Conservation (phyloP, 176 grass and related monocot species). For the Cenchrus purpureus region DNA sequence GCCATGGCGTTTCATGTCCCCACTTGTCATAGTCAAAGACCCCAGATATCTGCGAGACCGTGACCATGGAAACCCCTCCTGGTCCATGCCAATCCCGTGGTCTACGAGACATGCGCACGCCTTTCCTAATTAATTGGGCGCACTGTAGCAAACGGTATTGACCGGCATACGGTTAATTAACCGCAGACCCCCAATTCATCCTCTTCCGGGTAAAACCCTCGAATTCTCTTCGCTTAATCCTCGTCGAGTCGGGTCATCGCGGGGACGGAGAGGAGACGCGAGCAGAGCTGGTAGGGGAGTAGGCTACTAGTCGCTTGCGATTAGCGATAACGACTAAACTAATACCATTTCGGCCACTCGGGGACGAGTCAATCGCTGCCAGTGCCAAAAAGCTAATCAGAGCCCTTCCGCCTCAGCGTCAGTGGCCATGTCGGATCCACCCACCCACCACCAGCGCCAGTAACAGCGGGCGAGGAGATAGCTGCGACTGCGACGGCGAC, state of each 20-base stretch:
- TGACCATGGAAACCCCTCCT: neutral
- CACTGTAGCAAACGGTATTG: neutral
- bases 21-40: neutral
- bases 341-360: conserved; percentile 32
- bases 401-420: conserved; percentile 39
- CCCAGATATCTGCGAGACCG: neutral
- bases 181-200: neutral
- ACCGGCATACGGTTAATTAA: conserved; percentile 8
- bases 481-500: conserved; percentile 31
- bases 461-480: conserved; percentile 34
- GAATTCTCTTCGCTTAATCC: neutral
- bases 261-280: conserved; percentile 24
- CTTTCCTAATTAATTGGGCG: conserved; percentile 45
- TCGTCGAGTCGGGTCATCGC: conserved; percentile 10
- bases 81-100: conserved; percentile 22
- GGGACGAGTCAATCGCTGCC: conserved; percentile 54
- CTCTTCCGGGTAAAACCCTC: neutral
- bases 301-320: conserved; percentile 26
- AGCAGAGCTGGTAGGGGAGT: neutral
- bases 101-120: conserved; percentile 5
- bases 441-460: conserved; percentile 56
- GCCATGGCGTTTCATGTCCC: neutral
- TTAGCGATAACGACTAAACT: conserved; percentile 43
- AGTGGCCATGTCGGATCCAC: conserved; percentile 83
- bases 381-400: conserved; percentile 33